phyloP scores from a whole-genome alignment of 176 grass and related monocot species.

The Ampelocalamus luodianensis region DNA sequence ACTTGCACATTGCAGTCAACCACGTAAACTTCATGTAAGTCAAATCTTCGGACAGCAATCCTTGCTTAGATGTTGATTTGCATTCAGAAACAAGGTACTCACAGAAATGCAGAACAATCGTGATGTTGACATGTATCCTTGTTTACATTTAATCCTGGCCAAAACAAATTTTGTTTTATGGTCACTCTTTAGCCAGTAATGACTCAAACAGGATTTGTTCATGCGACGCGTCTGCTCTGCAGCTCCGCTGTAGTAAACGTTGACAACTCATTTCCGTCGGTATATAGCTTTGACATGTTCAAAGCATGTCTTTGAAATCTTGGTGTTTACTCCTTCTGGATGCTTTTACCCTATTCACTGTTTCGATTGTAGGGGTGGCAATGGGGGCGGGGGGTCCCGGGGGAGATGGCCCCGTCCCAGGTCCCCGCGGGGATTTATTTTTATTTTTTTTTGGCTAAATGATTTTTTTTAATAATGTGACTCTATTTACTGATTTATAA shows the following conservation, averaged over 20 bases:
- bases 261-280: not conserved
- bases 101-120: not conserved
- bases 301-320: not conserved
- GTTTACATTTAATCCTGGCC: not conserved
- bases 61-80: slow-evolving; percentile 23
- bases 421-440: too few species aligned
- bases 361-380: not conserved
- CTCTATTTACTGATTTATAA: too few species aligned
- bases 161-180: not conserved
- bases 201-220: not conserved
- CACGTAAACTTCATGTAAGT: not conserved
- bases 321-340: not conserved
- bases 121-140: slow-evolving; percentile 5
- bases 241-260: not conserved
- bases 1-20: slow-evolving; percentile 1
- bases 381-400: too few species aligned
- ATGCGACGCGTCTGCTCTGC: not conserved
- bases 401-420: too few species aligned
- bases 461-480: too few species aligned
- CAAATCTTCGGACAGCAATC: not conserved
- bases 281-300: slow-evolving; percentile 5
- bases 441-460: too few species aligned
- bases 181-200: not conserved
- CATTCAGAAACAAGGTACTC: not conserved
- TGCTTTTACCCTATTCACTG: not conserved